These are phyloP conservation scores for Wickerhamiella qilinensis DNA, from an alignment of 805 yeast genomes.

Conservation along the genomic window DNA sequence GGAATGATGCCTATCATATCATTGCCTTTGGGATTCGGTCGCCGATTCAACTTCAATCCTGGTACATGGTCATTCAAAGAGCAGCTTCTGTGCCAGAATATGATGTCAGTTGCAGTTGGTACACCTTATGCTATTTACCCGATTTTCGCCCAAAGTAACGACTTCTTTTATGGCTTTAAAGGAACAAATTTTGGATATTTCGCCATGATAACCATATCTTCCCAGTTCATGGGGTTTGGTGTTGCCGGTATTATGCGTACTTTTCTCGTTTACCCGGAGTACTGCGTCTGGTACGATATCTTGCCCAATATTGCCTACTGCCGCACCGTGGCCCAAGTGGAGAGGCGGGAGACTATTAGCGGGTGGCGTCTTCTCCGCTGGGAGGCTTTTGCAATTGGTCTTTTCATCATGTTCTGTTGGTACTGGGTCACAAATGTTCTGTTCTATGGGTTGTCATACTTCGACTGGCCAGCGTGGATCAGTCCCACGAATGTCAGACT, in stretches of 20 bases:
- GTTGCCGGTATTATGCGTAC: slow-evolving; percentile 50
- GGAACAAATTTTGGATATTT: slow-evolving; percentile 31
- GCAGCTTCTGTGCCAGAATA: slow-evolving; percentile 30
- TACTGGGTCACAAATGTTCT: slow-evolving; percentile 55
- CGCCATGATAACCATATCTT: slow-evolving; percentile 33
- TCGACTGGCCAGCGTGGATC: slow-evolving; percentile 50
- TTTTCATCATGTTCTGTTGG: slow-evolving; percentile 34
- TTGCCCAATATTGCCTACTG: slow-evolving; percentile 35
- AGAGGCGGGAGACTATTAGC: slow-evolving; percentile 29
- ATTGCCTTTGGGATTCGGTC: slow-evolving; percentile 16
- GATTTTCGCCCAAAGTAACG: slow-evolving; percentile 21
- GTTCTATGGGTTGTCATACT: slow-evolving; percentile 42
- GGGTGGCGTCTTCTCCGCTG: slow-evolving; percentile 46
- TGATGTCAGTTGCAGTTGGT: slow-evolving; percentile 16
- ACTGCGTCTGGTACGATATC: slow-evolving; percentile 38
- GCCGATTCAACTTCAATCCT: slow-evolving; percentile 33
- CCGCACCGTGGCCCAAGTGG: slow-evolving; percentile 28
- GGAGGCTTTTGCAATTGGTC: slow-evolving; percentile 30
- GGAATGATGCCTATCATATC: slow-evolving; percentile 12
- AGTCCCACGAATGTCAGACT: slow-evolving; percentile 33
- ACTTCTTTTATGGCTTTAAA: slow-evolving; percentile 13
- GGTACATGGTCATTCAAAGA: slow-evolving; percentile 28
- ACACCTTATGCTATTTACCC: slow-evolving; percentile 19
- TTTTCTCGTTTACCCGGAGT: slow-evolving; percentile 35
- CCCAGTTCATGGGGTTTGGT: slow-evolving; percentile 51